These are phyloP conservation scores for Yarrowia galli DNA, from an alignment of 1,139 yeast genomes.

Conservation along the genomic window DNA sequence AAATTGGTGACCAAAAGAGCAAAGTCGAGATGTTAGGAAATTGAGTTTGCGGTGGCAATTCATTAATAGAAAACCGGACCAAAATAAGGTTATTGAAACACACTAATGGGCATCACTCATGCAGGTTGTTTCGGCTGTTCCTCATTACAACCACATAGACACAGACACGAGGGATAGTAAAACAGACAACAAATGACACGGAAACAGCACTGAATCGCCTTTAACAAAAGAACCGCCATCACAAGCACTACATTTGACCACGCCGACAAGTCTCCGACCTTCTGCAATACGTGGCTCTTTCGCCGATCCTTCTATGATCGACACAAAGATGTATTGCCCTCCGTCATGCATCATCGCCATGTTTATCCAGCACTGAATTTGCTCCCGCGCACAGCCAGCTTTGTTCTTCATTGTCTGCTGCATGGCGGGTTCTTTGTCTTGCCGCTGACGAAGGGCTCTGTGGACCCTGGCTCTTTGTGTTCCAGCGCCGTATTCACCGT, in stretches of 20 bases:
- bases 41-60: too few relatives aligned
- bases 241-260: too few relatives aligned
- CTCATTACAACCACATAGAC: too few relatives aligned
- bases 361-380: conserved; percentile 19
- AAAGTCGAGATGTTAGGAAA: neutral
- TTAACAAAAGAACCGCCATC: too few relatives aligned
- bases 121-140: conserved; percentile 11
- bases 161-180: too few relatives aligned
- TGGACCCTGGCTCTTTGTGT: neutral
- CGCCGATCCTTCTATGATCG: neutral
- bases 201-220: too few relatives aligned
- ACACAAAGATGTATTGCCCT: neutral
- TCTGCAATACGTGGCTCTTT: neutral
- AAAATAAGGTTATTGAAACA: too few relatives aligned
- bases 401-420: neutral
- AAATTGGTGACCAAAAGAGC: neutral
- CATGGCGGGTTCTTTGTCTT: too few relatives aligned
- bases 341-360: conserved; percentile 1
- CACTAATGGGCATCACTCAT: neutral
- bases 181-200: neutral
- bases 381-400: neutral
- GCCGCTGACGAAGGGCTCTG: neutral
- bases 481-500: neutral
- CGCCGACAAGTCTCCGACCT: neutral
- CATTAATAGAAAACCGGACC: too few relatives aligned